Base-by-base conservation (phyloP, 2,329 filamentous ascomycete species). In the Cadophora gregata region DNA sequence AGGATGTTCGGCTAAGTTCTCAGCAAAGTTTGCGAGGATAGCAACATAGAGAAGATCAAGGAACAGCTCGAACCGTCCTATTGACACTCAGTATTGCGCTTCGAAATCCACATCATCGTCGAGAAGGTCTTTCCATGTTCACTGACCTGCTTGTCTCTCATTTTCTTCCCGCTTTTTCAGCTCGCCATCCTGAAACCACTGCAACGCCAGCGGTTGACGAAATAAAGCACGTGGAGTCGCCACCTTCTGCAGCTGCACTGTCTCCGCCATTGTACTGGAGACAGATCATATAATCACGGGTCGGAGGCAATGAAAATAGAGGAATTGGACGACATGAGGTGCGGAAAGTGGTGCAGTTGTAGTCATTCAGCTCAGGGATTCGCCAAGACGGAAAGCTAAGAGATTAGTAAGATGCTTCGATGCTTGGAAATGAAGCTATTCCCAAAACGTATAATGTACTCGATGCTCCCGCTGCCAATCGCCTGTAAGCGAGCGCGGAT, bases 21-120 rank as follows among this genome's bases (percentile, higher is more conserved):
- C 82, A 61, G 81, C 82, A 64, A 84, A 82, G 70, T 82, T 84
- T 59, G 82, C 82, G n/a, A 84, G 77, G 48, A 84, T 83, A 14
- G 80, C 81, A 59, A 83, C 81, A 77, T 82, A 84, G 10, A 84
- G 73, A 45, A 84, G 74, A 63, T 84, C 82, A 1, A 84, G 79
- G 67, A 84, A 84, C 36, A 84, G 78, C 72, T 84, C 82, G 65
- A 84, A 84, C 14, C 81, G 80, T 1, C 77, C 77, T 66, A 51
- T 21, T 12, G 12, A 4, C 16, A 1, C 5, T 64, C 16, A 64
- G 31, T 24, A n/a, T 10, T 21, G 1, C 8, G 1, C 16, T 42
- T 12, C 14, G 12, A 42, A 16, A 14, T 42, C 14, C 14, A 12
- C 8, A 42, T 14, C 36, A 42, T 7, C 7, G 16, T 12, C 4